Evolutionary conservation across 2,329 filamentous ascomycete species (phyloP).

Genomic region (Fusarium humuli): DNA sequence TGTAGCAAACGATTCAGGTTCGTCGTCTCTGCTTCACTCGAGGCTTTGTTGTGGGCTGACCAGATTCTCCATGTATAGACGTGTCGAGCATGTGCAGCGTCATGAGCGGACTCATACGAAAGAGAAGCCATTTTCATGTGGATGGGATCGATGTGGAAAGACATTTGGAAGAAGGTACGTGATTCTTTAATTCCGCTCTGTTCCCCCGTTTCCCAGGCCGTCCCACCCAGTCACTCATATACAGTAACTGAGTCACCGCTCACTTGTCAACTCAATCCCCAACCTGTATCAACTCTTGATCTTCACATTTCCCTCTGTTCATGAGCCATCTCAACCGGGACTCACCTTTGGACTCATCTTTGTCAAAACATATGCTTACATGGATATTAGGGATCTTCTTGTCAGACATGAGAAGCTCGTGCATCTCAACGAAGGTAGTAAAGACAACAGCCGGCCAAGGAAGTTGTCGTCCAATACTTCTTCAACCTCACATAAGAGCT

Average conservation of each 20-base stretch:
- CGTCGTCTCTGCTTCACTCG: conserved; percentile 46
- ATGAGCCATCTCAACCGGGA: conserved; percentile 1
- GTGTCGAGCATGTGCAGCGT: conserved; percentile 73
- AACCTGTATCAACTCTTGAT: conserved; percentile 11
- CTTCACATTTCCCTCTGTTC: not conserved
- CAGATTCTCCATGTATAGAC: conserved; percentile 54
- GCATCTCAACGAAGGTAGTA: conserved; percentile 70
- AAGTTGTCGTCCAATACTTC: conserved; percentile 62
- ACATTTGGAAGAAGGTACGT: conserved; percentile 72
- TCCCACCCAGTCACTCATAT: conserved; percentile 34
- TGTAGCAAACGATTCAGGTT: conserved; percentile 73
- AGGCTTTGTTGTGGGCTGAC: conserved; percentile 34
- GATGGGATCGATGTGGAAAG: conserved; percentile 70
- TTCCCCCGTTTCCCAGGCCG: conserved; percentile 32
- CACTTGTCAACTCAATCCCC: conserved; percentile 25
- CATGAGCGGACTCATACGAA: conserved; percentile 74
- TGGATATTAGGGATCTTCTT: conserved; percentile 73
- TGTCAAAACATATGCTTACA: conserved; percentile 58
- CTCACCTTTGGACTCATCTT: conserved; percentile 2
- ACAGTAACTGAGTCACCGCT: conserved; percentile 27
- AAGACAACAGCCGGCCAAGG: conserved; percentile 63
- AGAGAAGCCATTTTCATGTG: conserved; percentile 72
- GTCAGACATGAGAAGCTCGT: conserved; percentile 74
- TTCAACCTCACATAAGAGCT: conserved; percentile 57
- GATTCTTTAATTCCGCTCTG: conserved; percentile 39